Percentiles rank a stretch among this genome's conserved stretches.
Conservation (phyloP, 1,284 basidiomycete species). For the Naganishia albida region DNA sequence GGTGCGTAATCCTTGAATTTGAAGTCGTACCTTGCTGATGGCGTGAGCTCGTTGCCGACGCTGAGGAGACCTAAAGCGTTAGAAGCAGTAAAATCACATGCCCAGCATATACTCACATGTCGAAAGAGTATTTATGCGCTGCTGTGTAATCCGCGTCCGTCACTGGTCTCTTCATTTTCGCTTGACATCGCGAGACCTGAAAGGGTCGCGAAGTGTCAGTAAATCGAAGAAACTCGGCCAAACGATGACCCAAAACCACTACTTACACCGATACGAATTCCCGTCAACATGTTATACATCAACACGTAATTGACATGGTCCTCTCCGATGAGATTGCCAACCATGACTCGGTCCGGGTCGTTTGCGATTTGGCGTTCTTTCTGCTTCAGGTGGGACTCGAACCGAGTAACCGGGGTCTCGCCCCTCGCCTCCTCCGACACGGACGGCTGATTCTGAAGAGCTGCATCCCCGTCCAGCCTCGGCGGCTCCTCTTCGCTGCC, state of each 20-base stretch:
- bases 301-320: conserved; percentile 97
- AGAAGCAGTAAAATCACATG: not conserved
- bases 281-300: conserved; percentile 99
- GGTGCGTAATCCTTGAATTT: conserved; percentile 99
- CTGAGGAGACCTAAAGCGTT: conserved; percentile 53
- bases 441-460: not conserved
- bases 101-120: conserved; percentile 69
- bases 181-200: conserved; percentile 91
- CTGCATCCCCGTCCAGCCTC: conserved; percentile 54
- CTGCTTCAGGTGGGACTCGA: conserved; percentile 2
- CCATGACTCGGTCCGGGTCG: conserved; percentile 63
- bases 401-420: not conserved
- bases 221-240: not conserved
- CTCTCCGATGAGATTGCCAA: conserved; percentile 94
- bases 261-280: conserved; percentile 88
- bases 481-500: conserved; percentile 59
- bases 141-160: conserved; percentile 85
- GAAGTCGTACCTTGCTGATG: conserved; percentile 78
- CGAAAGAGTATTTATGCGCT: conserved; percentile 93
- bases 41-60: conserved; percentile 94
- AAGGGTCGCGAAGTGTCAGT: conserved; percentile 2
- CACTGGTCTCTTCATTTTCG: conserved; percentile 83
- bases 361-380: conserved; percentile 32
- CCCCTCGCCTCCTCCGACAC: not conserved
- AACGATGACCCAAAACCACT: no score